Base-by-base conservation (phyloP, 2,329 filamentous ascomycete species). In the Diplodia corticola region DNA sequence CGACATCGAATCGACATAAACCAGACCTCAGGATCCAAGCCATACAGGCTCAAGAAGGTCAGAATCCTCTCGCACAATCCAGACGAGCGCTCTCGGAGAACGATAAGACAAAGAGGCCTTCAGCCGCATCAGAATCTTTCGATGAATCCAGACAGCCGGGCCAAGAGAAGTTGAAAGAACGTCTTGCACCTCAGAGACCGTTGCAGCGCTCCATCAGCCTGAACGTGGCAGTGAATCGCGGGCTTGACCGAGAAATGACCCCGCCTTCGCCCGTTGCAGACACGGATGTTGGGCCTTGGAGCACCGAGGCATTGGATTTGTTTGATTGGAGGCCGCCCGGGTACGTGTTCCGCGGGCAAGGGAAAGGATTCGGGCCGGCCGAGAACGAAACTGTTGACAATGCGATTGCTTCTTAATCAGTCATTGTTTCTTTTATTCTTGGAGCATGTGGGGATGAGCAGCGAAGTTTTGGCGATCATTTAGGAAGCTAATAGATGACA, bases 291-390 rank as follows among this genome's bases (percentile, higher is more conserved):
- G 88, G 88, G 2, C 85, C 89, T 0, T 91, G 89, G 89, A 91
- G 88, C 70, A 84, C 82, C 26, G 89, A 91, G 72, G 88, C 89
- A 0, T 82, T 86, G 69, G 89, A 91, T 73, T 72, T 91, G 54
- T 84, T 91, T 68, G 87, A 85, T 71, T 86, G 83, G 72, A 81
- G 86, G 55, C 89, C 88, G 40, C 79, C 74, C 17, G 74, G 72
- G 7, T 76, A 66, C 24, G 48, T 66, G 1, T 66, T 40, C 17
- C 44, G 75, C 20, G 64, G 64, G 9, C 53, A 66, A 37, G 64
- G 64, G 24, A 60, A 53, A n/a, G 64, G 64, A 10, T 60, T 65
- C 46, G 64, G 53, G 20, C 51, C 54, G 26, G 26, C 22, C 3
- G 46, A 53, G n/a, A 12, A 9, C 2, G 37, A 37, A 10, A 15